A percentile compares a stretch with the other conserved stretches of the same genome.
Evolutionary conservation across 768 basidiomycete genomes (phyloP).

Genomic region (Mycena albidolilacea): DNA sequence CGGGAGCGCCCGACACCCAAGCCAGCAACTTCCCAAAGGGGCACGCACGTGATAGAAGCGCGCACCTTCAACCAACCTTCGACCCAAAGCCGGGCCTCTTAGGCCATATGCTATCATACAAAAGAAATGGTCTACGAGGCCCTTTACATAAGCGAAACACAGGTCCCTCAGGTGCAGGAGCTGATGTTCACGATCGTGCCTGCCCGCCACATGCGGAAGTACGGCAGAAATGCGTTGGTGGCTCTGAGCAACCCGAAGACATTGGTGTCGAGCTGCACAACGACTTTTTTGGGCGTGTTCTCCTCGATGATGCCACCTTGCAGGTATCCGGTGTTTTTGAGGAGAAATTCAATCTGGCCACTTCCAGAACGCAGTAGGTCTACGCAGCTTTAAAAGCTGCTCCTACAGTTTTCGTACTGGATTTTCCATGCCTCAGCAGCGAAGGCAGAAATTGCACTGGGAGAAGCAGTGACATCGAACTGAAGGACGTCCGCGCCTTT

Average conservation of each 20-base stretch:
- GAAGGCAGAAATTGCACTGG: constrained; percentile 39
- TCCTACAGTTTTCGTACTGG: constrained; percentile 32
- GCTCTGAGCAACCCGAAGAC: constrained; percentile 48
- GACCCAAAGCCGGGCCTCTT: too few species aligned
- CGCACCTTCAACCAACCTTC: too few species aligned
- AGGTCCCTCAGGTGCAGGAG: constrained; percentile 34
- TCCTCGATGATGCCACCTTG: constrained; percentile 48
- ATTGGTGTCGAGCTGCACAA: constrained; percentile 50
- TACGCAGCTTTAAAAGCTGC: too few species aligned
- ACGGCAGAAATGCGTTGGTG: constrained; percentile 50
- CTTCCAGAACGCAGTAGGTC: background rate
- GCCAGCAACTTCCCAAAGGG: too few species aligned
- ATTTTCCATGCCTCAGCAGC: constrained; percentile 43
- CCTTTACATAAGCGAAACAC: too few species aligned
- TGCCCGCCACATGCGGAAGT: constrained; percentile 47
- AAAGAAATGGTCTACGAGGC: too few species aligned
- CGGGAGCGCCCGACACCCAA: too few species aligned
- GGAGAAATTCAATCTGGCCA: constrained; percentile 50
- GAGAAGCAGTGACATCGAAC: constrained; percentile 49
- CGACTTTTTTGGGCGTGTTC: constrained; percentile 21
- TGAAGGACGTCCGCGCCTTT: constrained; percentile 45
- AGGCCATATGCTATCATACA: too few species aligned
- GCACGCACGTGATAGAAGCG: too few species aligned
- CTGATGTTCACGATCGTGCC: constrained; percentile 52
- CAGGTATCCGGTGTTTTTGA: constrained; percentile 52